Conservation (phyloP, 306 rosid species). For the Nissolia schottii region DNA sequence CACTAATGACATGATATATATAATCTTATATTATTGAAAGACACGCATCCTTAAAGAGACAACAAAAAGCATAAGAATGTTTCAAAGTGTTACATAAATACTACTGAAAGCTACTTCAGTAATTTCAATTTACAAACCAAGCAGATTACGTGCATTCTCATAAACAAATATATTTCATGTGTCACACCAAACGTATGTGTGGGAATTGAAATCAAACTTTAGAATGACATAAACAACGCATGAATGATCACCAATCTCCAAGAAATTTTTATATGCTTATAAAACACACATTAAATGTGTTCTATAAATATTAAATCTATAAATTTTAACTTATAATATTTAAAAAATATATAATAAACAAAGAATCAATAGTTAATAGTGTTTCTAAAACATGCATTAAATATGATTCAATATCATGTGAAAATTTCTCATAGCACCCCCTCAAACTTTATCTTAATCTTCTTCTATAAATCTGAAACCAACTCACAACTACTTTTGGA, state of each 20-base stretch:
- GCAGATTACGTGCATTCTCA: conserved; percentile 7
- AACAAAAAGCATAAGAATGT: conserved; percentile 10
- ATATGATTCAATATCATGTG: too few species aligned
- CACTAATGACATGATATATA: too few species aligned
- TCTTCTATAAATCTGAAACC: conserved; percentile 29
- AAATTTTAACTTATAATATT: too few species aligned
- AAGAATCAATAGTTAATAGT: too few species aligned
- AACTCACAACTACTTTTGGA: conserved; percentile 24
- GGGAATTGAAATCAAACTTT: conserved; percentile 5
- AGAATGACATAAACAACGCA: conserved; percentile 11
- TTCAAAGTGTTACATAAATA: neutral
- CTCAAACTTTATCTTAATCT: neutral
- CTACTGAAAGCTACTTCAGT: conserved; percentile 13
- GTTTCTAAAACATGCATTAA: too few species aligned
- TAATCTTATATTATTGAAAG: neutral
- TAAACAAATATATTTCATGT: neutral
- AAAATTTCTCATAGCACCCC: too few species aligned
- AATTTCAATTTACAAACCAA: conserved; percentile 11
- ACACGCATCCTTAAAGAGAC: neutral
- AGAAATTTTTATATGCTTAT: too few species aligned
- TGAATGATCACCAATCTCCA: too few species aligned
- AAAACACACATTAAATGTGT: too few species aligned
- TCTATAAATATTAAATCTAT: too few species aligned
- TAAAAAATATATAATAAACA: too few species aligned
- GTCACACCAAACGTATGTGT: conserved; percentile 48